Percentiles rank a stretch among this genome's conserved stretches.
Conservation (phyloP, 495 filamentous ascomycete genomes). For the Mycothermus thermophilus region DNA sequence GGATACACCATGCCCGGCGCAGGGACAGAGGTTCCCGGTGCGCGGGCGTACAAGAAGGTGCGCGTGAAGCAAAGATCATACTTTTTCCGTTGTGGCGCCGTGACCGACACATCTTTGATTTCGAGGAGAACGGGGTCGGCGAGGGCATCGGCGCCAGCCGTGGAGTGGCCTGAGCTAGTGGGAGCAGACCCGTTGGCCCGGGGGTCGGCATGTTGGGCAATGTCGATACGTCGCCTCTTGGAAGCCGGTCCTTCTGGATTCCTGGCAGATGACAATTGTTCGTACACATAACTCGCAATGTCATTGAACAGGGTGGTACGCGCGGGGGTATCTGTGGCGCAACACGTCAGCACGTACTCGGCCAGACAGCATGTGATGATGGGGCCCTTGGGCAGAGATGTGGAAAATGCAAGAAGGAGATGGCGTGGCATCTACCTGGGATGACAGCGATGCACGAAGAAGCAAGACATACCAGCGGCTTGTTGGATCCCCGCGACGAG, state of each 20-base stretch:
- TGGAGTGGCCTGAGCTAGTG: constrained; percentile 2
- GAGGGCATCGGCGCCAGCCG: constrained; percentile 23
- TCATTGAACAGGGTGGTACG: constrained; percentile 39
- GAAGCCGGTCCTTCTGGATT: constrained; percentile 23
- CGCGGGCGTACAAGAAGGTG: constrained; percentile 53
- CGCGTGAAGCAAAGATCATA: constrained; percentile 61
- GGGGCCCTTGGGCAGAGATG: too few species aligned
- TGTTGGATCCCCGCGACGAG: constrained; percentile 29
- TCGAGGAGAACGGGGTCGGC: constrained; percentile 40
- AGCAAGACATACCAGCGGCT: constrained; percentile 27
- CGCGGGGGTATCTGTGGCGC: constrained; percentile 26
- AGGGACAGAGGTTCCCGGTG: constrained; percentile 46
- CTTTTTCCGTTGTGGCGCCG: constrained; percentile 85
- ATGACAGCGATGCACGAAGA: too few species aligned
- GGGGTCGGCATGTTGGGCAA: constrained; percentile 15
- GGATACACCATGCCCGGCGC: constrained; percentile 53
- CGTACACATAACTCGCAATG: constrained; percentile 35
- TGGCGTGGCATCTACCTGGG: too few species aligned
- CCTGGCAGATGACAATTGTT: constrained; percentile 18
- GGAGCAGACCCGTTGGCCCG: constrained; percentile 8
- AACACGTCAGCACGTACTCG: too few species aligned
- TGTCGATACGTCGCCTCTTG: constrained; percentile 39
- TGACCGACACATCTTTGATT: constrained; percentile 58
- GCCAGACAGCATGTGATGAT: too few species aligned
- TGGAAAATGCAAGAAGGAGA: too few species aligned